Evolutionary conservation across 2,329 filamentous ascomycete species (phyloP), one percentile per base, ranked within the genome.

Genomic region (Sporothrix phasma): DNA sequence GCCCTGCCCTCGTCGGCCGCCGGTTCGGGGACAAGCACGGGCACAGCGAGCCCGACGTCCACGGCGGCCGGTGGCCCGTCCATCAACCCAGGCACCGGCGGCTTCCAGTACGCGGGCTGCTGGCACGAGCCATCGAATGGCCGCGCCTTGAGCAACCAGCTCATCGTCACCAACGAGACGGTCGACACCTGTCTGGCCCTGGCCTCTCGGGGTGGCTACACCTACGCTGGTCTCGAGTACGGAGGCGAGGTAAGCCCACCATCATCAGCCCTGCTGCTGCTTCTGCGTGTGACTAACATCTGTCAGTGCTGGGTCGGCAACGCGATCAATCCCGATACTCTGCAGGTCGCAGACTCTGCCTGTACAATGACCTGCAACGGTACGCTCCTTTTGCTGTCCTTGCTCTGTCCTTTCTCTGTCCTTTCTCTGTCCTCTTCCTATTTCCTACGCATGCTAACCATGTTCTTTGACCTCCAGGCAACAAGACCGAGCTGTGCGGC

Each of bases 181-280:
- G 70, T 73, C 1, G 67, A 37, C 43, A 26, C n/a, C 43, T 65
- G 64, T n/a, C 34, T 65, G 6, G 41, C 59, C 10, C 31, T 29
- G 6, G 64, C 64, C 5, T n/a, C 19, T 2, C 17, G 13, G 3
- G 34, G 24, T 17, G 37, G 46, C 24, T 65, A 58, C 64, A 72
- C 74, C 53, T 81, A 79, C 67, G 82, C 77, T 73, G 81, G 77
- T 2, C 78, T 80, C 5, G 80, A 83, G 68, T 83, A 79, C 66
- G 79, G 79, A 10, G 74, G 78, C 31, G 80, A 83, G 70, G 64
- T 65, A 41, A 22, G 64, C 39, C 3, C n/a, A n/a, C 6, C n/a
- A 19, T 24, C 29, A 15, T 17, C 6, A 15, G 3, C 7, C 7
- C 4, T 19, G 3, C 5, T 34, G 15, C 7, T 17, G 29, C 7